Percentiles rank a stretch among this genome's conserved stretches.
Conservation (phyloP, 768 basidiomycete genomes). For the Strobilomyces echinocephalus region DNA sequence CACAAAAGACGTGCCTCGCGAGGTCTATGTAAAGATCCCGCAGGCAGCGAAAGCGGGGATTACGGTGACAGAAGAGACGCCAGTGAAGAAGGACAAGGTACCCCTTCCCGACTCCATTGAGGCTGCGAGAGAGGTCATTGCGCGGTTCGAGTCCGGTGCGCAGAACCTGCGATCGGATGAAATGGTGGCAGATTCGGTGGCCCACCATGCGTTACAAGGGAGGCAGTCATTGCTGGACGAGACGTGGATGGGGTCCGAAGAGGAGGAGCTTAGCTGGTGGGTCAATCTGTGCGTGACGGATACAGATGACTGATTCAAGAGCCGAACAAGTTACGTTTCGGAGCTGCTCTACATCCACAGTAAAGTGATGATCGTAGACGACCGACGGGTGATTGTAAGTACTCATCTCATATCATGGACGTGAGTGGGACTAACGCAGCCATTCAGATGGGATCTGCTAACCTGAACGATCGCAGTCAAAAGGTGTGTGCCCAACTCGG, state of each 20-base stretch:
- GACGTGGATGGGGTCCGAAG: slow-evolving; percentile 76
- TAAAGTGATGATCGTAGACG: slow-evolving; percentile 94
- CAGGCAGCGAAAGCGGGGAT: slow-evolving; percentile 46
- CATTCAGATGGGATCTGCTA: slow-evolving; percentile 84
- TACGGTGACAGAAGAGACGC: slow-evolving; percentile 48
- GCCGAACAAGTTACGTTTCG: slow-evolving; percentile 60
- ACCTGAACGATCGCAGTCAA: slow-evolving; percentile 85
- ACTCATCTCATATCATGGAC: neutral
- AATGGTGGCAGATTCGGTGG: slow-evolving; percentile 68
- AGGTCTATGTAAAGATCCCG: slow-evolving; percentile 56
- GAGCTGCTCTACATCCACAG: slow-evolving; percentile 80
- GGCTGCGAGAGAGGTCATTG: slow-evolving; percentile 65
- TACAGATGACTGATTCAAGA: slow-evolving; percentile 9
- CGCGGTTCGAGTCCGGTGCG: slow-evolving; percentile 67
- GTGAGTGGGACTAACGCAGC: slow-evolving; percentile 2
- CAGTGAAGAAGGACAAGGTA: slow-evolving; percentile 56
- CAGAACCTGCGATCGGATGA: slow-evolving; percentile 51
- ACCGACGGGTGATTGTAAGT: slow-evolving; percentile 80
- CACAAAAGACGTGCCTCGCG: slow-evolving; percentile 35
- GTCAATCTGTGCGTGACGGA: slow-evolving; percentile 31
- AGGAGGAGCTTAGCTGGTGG: slow-evolving; percentile 77
- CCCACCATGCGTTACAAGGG: slow-evolving; percentile 74
- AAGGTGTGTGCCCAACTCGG: slow-evolving; percentile 38
- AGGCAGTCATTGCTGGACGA: slow-evolving; percentile 63
- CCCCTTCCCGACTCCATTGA: slow-evolving; percentile 60